Evolutionary conservation across 208 protist species (phyloP), one percentile per base, ranked within the genome.

Genomic region (Giardia muris): DNA sequence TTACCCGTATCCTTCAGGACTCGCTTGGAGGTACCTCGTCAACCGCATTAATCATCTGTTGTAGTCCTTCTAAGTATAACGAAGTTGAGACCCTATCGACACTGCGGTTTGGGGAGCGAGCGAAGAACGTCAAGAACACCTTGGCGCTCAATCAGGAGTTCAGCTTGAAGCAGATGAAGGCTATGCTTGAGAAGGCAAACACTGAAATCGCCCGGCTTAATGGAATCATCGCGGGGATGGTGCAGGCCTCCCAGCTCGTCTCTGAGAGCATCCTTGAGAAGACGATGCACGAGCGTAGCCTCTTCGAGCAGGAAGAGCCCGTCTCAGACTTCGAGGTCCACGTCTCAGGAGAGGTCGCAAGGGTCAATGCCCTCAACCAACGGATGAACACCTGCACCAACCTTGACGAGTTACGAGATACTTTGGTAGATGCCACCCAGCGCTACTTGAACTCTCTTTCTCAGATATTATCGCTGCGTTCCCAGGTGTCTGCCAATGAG

Each of bases 1-100:
- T 98, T n/a, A 98, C 97, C 0, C 95, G 96, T 91, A 97, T 98
- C 67, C 94, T 98, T 48, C 95, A 97, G 92, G 96, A 97, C 46
- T 96, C 94, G 43, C 93, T 97, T 0, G 96, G 96, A 87, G 96
- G 96, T 86, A 97, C 97, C 89, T 87, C 95, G 2, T 92, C 93
- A 46, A 97, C 96, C 1, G 94, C 95, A 22, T 92, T 97, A 0
- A 93, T 97, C 87, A 95, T 96, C 67, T 95, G 94, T 87, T 96
- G 94, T 87, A 96, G 95, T 48, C 95, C 96, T 0, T 89, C 87
- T 4, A 87, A 92, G 2, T 96, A 94, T 76, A 97, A 97, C 88
- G 92, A 67, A n/a, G 67, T 57, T 22, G 96, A 97, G 92, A 97
- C 96, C 0, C 43, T 97, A 0, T 96, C 94, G 3, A 97, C 96